Evolutionary conservation across 129 eudicot species (phyloP).

Genomic region (Apium graveolens): DNA sequence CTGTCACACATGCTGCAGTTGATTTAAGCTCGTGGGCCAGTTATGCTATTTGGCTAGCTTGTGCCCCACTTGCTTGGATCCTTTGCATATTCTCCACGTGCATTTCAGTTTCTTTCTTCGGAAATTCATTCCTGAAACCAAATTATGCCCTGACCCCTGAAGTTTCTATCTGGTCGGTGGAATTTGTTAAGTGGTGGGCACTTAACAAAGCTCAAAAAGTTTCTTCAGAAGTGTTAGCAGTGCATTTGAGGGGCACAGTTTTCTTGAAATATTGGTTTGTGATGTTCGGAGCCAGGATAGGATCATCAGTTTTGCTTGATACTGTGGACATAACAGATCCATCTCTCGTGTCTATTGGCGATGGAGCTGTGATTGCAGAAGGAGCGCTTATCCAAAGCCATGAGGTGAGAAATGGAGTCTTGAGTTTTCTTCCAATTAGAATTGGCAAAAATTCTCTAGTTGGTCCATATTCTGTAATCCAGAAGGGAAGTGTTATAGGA

Average conservation of each 20-base stretch:
- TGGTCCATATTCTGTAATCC: constrained; percentile 80
- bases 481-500: constrained; percentile 56
- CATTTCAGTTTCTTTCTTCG: constrained; percentile 45
- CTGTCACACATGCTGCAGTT: constrained; percentile 3
- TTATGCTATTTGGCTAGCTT: constrained; percentile 35
- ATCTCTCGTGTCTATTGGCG: constrained; percentile 69
- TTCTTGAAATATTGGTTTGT: constrained; percentile 71
- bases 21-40: constrained; percentile 22
- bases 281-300: constrained; percentile 72
- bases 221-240: constrained; percentile 58
- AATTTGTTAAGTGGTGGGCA: constrained; percentile 86
- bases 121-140: constrained; percentile 66
- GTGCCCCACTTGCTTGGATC: constrained; percentile 73
- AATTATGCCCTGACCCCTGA: constrained; percentile 62
- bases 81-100: constrained; percentile 65
- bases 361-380: constrained; percentile 68
- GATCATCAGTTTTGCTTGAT: constrained; percentile 70
- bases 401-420: constrained; percentile 66
- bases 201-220: constrained; percentile 79
- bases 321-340: constrained; percentile 76
- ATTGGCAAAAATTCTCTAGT: constrained; percentile 56
- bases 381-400: constrained; percentile 75
- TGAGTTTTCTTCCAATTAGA: constrained; percentile 62
- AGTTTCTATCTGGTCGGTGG: constrained; percentile 61
- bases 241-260: constrained; percentile 81